phyloP scores from a whole-genome alignment of 1,284 basidiomycete genomes.

The Cutaneotrichosporon curvatum region DNA sequence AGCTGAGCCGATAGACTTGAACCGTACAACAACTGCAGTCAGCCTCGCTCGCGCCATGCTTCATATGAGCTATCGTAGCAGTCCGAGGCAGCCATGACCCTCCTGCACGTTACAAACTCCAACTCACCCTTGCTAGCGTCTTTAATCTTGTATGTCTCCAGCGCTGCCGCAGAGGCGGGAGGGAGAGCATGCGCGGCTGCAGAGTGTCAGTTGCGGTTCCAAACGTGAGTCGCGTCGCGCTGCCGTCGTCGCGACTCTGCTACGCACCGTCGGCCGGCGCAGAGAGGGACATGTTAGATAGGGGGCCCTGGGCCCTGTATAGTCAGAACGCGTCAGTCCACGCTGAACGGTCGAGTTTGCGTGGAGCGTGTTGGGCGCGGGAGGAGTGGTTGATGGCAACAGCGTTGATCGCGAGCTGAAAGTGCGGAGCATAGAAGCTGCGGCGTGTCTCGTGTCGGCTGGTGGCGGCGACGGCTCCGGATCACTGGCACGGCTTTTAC shows the following conservation, averaged over 20 bases:
- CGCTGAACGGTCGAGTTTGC: too few species aligned
- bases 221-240: background rate
- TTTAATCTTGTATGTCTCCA: constrained; percentile 77
- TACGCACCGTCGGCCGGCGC: constrained; percentile 1
- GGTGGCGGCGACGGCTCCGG: too few species aligned
- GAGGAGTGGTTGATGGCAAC: too few species aligned
- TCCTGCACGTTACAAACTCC: background rate
- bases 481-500: too few species aligned
- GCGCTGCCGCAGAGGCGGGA: constrained; percentile 54
- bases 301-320: too few species aligned
- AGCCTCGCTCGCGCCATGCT: background rate
- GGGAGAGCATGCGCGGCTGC: constrained; percentile 11
- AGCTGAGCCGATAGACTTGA: constrained; percentile 97
- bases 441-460: too few species aligned
- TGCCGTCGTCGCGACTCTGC: background rate
- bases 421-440: too few species aligned
- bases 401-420: background rate
- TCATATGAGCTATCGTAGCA: too few species aligned
- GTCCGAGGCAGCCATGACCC: too few species aligned
- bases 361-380: too few species aligned
- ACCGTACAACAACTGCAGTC: constrained; percentile 78
- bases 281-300: background rate
- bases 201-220: background rate
- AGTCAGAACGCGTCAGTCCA: too few species aligned
- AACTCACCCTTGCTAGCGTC: constrained; percentile 50